Evolutionary conservation across 768 basidiomycete species (phyloP), one percentile per base, ranked within the genome.

Genomic region (Atractiella rhizophila): DNA sequence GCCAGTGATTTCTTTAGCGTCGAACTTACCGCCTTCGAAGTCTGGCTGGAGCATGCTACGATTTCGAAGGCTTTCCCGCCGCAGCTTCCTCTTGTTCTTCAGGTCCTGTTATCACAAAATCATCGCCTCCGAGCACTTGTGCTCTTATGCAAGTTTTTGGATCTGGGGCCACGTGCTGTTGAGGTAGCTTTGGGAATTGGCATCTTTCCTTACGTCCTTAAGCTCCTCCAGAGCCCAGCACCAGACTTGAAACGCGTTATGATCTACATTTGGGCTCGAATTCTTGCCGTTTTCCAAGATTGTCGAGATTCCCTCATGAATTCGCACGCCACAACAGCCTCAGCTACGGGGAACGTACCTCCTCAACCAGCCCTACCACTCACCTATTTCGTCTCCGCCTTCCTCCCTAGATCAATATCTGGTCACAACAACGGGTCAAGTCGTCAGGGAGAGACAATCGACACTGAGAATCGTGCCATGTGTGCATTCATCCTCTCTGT

Each of bases 231-330:
- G 59, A 85, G 88, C 0, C 82, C 85, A 1, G 80, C 85, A 1
- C 74, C 75, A 49, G 88, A 96, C 52, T 68, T 96, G n/a, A 76
- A 83, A 21, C 91, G 91, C 1, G 88, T 96, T 8, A 66, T 98
- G 18, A 94, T 96, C 48, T 98, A 94, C 63, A 96, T 98, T 44
- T 96, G 91, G 91, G 79, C 88, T 3, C 70, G 91, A 18, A 94
- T 98, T 47, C 69, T 96, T 23, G 88, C 88, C 2, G 82, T 96
- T n/a, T 88, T 94, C 57, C 73, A 74, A 1, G 70, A 75, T 5
- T 88, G 88, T 37, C 88, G 94, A 56, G 67, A 73, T 16, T 88
- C 96, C 53, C 64, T 98, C 5, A 72, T 76, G 53, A 76, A 73
- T 48, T 79, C 73, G 38, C 55, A 57, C 28, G 66, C 73, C 4